These are phyloP conservation scores for Alternaria metachromatica DNA, from an alignment of 2,329 filamentous ascomycete genomes.

Conservation along the genomic window DNA sequence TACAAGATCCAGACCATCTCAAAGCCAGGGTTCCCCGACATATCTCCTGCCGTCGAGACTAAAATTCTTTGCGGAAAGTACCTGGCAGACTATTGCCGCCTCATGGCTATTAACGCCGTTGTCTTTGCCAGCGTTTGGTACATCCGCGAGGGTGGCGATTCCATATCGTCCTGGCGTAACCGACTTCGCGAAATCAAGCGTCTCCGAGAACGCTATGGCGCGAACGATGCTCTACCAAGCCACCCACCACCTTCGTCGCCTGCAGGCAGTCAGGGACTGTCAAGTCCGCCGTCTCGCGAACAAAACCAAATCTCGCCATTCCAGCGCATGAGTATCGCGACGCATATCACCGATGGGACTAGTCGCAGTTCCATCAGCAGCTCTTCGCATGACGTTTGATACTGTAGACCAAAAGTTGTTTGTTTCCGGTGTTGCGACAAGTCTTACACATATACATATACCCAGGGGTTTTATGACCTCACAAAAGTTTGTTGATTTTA, in stretches of 20 bases:
- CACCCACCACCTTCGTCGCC: slow-evolving; percentile 33
- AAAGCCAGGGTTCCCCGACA: slow-evolving; percentile 86
- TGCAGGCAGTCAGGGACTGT: slow-evolving; percentile 23
- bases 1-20: slow-evolving; percentile 91
- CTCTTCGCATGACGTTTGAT: slow-evolving; percentile 39
- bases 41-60: slow-evolving; percentile 85
- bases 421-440: slow-evolving; percentile 10
- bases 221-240: slow-evolving; percentile 16
- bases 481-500: slow-evolving; percentile 8
- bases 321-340: slow-evolving; percentile 45
- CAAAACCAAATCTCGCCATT: slow-evolving; percentile 39
- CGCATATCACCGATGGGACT: slow-evolving; percentile 46
- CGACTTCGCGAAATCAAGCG: slow-evolving; percentile 84
- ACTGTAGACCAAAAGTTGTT: slow-evolving; percentile 8
- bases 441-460: slow-evolving; percentile 10
- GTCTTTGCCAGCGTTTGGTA: slow-evolving; percentile 94
- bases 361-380: slow-evolving; percentile 48
- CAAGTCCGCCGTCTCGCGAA: slow-evolving; percentile 38
- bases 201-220: slow-evolving; percentile 68
- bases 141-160: slow-evolving; percentile 76
- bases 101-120: slow-evolving; percentile 89
- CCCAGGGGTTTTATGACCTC: slow-evolving; percentile 8
- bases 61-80: slow-evolving; percentile 88
- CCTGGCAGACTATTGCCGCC: slow-evolving; percentile 82
- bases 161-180: slow-evolving; percentile 88